Base-by-base conservation (phyloP, 2,329 filamentous ascomycete species). In the Purpureocillium takamizusanense region DNA sequence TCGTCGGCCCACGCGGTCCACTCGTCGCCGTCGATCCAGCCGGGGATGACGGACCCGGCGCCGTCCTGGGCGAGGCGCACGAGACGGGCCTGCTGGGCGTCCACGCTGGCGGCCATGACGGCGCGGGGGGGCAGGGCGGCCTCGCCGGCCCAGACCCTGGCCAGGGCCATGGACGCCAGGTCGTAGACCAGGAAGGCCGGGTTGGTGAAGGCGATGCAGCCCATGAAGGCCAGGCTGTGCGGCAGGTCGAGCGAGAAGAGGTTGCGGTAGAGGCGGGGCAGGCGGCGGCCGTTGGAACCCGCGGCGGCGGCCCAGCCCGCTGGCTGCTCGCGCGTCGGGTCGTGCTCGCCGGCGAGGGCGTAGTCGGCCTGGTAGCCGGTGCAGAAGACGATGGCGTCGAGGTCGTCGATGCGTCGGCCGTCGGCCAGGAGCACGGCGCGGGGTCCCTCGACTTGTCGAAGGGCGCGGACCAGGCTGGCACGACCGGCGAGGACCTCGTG, bases 211-310 rank as follows among this genome's bases (percentile, higher is more conserved):
- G 56, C 54, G 7, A 55, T 49, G 37, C 59, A 59, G 41, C 62
- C 61, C 39, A 67, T 48, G 36, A 69, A 61, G 0, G 65, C 70
- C 4, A 72, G 54, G 8, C 62, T 66, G 9, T 66, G 54, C 4
- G 66, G 63, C 17, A 64, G 50, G 17, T 58, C 49, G 0, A 65
- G 54, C 1, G 67, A 66, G 43, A 72, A 66, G 4, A 70, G 46
- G 45, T 69, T 67, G 30, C 61, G 59, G 38, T 64, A 70, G 2
- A 70, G 51, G 1, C 58, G 46, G 4, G 60, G 53, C 1, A 65
- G 54, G 0, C 54, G 45, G 5, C 49, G 52, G 21, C 21, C 21
- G 46, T 46, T 47, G 15, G 41, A 56, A 44, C 40, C 54, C 39
- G 29, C 54, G 43, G 33, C 52, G 45, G 25, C 40, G 4, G 37